Evolutionary conservation across 2,329 filamentous ascomycete genomes (phyloP).

Genomic region (Pestalotiopsis sp.): DNA sequence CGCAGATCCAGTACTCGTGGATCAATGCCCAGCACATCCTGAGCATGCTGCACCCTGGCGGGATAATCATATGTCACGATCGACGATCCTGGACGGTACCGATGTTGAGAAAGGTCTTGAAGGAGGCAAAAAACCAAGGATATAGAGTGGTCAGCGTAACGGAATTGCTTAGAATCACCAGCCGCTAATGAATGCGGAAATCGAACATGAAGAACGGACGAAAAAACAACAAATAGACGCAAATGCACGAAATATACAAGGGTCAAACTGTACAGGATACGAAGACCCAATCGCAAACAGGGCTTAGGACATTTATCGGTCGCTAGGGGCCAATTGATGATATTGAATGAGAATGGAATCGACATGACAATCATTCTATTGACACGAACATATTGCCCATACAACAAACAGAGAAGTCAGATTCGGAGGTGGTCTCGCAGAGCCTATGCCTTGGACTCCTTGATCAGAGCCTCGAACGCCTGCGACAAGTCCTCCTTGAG

Average conservation of each 20-base stretch:
- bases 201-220: background rate
- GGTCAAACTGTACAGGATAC: background rate
- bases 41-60: conserved; percentile 77
- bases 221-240: background rate
- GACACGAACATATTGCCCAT: background rate
- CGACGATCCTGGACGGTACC: conserved; percentile 79
- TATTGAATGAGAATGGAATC: background rate
- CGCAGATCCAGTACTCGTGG: conserved; percentile 72
- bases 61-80: conserved; percentile 87
- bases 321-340: background rate
- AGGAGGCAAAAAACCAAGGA: conserved; percentile 69
- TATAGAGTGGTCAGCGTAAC: conserved; percentile 75
- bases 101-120: conserved; percentile 75
- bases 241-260: background rate
- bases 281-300: background rate
- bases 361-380: background rate
- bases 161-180: conserved; percentile 57
- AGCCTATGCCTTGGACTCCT: conserved; percentile 26
- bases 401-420: background rate
- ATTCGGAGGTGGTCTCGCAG: background rate
- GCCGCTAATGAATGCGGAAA: conserved; percentile 10
- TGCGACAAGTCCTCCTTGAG: conserved; percentile 73
- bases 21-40: conserved; percentile 80
- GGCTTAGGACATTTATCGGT: background rate
- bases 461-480: conserved; percentile 62